Base-by-base conservation (phyloP, 1,284 basidiomycete species). In the Moniliophthora roreri region DNA sequence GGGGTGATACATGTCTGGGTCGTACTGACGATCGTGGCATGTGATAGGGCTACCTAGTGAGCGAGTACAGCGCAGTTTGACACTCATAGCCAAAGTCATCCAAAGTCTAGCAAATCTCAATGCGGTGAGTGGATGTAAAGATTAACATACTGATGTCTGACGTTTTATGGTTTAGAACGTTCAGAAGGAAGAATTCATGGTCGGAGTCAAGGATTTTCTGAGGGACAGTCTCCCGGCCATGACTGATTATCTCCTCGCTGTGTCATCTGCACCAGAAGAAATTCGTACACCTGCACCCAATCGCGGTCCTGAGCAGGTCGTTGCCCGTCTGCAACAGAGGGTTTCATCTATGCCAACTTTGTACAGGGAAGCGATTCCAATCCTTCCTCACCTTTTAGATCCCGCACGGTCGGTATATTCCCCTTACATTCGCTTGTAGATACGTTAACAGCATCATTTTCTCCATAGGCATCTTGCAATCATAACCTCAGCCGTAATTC, bases 31-130 rank as follows among this genome's bases (percentile, higher is more conserved):
- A n/a, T n/a, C n/a, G n/a, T n/a, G n/a, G n/a, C n/a, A n/a, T n/a
- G n/a, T n/a, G n/a, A 21, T 46, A 89, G 89, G 89, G 34, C 74
- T 89, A 52, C 86, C 87, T 3, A 77, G 78, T 51, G 64, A 74
- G 21, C 72, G 80, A 8, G 81, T 91, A 8, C 84, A 88, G 62
- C 80, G 89, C 38, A 91, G 84, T 65, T 73, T 92, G 50, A 92
- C 86, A 0, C 64, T 89, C 56, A 84, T 92, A 51, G 89, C 89
- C 1, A 91, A 89, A 66, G 87, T 87, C 28, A 78, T 92, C 26
- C 89, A 91, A 67, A 90, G 85, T 62, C 71, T 92, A 23, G 89
- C 89, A 1, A 92, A 92, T 63, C 69, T 92, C 38, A 91, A 89
- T 58, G 67, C 79, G 9, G 88, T 89, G 64, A 61, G 84, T 70